phyloP scores from a whole-genome alignment of 257 asterid species.

The Echium plantagineum region DNA sequence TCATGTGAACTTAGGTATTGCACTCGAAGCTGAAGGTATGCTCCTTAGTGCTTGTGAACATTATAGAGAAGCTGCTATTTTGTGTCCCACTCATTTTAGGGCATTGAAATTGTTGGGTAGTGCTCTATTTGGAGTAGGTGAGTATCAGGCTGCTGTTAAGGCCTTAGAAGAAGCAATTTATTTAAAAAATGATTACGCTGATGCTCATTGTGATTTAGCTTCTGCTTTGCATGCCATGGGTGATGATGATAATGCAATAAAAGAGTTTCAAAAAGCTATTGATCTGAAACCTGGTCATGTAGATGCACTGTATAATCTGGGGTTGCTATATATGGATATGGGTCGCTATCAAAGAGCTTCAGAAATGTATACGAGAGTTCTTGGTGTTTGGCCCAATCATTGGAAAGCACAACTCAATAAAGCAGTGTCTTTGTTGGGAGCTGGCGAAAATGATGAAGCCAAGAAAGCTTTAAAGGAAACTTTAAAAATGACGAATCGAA shows the following conservation, averaged over 20 bases:
- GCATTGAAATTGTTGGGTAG: slow-evolving; percentile 97
- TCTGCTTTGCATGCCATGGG: slow-evolving; percentile 95
- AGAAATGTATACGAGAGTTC: slow-evolving; percentile 91
- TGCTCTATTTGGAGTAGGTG: slow-evolving; percentile 94
- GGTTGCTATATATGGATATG: slow-evolving; percentile 98
- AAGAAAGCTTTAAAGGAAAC: slow-evolving; percentile 95
- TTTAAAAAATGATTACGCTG: slow-evolving; percentile 91
- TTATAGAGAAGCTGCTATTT: slow-evolving; percentile 96
- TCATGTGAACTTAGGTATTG: slow-evolving; percentile 90
- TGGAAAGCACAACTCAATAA: slow-evolving; percentile 98
- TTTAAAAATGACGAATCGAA: slow-evolving; percentile 85
- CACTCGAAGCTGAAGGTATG: slow-evolving; percentile 98
- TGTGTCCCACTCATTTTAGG: slow-evolving; percentile 93
- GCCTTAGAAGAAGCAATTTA: slow-evolving; percentile 96
- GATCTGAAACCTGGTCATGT: slow-evolving; percentile 96
- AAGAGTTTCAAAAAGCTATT: slow-evolving; percentile 98
- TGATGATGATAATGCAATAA: slow-evolving; percentile 92
- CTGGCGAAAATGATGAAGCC: slow-evolving; percentile 93
- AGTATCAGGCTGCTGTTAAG: slow-evolving; percentile 96
- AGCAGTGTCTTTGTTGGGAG: slow-evolving; percentile 87
- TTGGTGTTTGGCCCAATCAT: slow-evolving; percentile 90
- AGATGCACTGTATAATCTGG: slow-evolving; percentile 86
- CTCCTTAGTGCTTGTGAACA: slow-evolving; percentile 96
- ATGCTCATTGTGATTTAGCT: slow-evolving; percentile 97
- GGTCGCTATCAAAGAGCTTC: slow-evolving; percentile 96